phyloP scores from a whole-genome alignment of 2,329 filamentous ascomycete species.

The Trichoderma sp. region DNA sequence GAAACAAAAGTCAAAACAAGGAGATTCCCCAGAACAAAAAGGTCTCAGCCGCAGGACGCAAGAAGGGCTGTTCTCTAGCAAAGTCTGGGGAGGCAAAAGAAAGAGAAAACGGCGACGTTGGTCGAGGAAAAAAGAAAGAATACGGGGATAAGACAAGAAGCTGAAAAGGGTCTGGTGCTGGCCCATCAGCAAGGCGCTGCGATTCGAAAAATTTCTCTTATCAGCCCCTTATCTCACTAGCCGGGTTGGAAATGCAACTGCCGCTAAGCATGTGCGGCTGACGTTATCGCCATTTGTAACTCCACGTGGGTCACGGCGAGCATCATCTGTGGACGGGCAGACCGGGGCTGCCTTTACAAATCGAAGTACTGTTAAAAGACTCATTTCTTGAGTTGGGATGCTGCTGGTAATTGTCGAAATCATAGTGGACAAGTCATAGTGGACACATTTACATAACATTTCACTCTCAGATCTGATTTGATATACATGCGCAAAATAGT shows the following conservation, averaged over 20 bases:
- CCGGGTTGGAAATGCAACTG: background rate
- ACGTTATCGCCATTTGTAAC: background rate
- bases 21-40: slow-evolving; percentile 5
- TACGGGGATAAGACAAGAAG: background rate
- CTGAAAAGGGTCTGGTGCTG: background rate
- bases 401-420: background rate
- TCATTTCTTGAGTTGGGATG: background rate
- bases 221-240: slow-evolving; percentile 15
- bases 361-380: background rate
- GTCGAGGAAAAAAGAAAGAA: background rate
- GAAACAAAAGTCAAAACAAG: slow-evolving; percentile 17
- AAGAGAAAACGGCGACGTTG: background rate
- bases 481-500: background rate
- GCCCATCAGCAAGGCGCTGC: background rate
- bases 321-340: background rate
- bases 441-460: background rate
- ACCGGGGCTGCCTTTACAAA: background rate
- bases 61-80: background rate
- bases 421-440: background rate
- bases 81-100: slow-evolving; percentile 1
- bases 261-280: slow-evolving; percentile 14
- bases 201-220: slow-evolving; percentile 21
- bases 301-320: slow-evolving; percentile 13
- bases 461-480: background rate
- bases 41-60: slow-evolving; percentile 18